Base-by-base conservation (phyloP, 2,329 filamentous ascomycete species). In the Stromatinia cepivora region DNA sequence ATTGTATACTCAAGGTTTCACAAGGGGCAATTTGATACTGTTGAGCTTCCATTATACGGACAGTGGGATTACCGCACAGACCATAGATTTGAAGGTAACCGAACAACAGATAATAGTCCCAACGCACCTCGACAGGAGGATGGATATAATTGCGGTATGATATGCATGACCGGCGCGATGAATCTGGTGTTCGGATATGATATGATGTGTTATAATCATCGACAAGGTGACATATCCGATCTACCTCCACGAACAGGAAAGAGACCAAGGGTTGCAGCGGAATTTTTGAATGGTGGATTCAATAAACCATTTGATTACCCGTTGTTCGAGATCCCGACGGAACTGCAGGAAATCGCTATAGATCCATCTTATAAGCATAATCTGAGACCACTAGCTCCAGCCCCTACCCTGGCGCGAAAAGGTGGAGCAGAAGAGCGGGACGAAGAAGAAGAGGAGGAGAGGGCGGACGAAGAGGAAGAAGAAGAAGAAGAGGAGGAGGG, bases 281-380 rank as follows among this genome's bases (percentile, higher is more conserved):
- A 67, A 61, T 25, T 67, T 0, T 8, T 67, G 5, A 59, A 67
- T 59, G 65, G 65, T 9, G 65, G 65, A 13, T 67, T 67, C 34
- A 59, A 25, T 15, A 25, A 46, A 11, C 65, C 65, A 22, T 67
- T 67, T 25, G 34, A 58, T 28, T 67, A 67, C 31, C 39, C n/a
- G 39, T 17, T 67, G 22, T 67, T 67, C 10, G 36, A 42, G 4
- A 59, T 67, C 2, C 65, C 65, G 17, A 59, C 54, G 13, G 4
- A 42, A 17, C 5, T 64, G 22, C 61, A 39, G 3, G 61, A 64
- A 48, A 20, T 64, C 34, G 22, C 36, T 10, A 48, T 59, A 10
- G 53, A 67, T 13, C 11, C 25, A 61, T 48, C 65, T 36, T 48
- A 50, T n/a, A 46, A 28, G 25, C 61, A 64, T 13, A 64, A 64